Evolutionary conservation across 306 rosid genomes (phyloP), one percentile per base, ranked within the genome.

Genomic region (Lablab purpureus): DNA sequence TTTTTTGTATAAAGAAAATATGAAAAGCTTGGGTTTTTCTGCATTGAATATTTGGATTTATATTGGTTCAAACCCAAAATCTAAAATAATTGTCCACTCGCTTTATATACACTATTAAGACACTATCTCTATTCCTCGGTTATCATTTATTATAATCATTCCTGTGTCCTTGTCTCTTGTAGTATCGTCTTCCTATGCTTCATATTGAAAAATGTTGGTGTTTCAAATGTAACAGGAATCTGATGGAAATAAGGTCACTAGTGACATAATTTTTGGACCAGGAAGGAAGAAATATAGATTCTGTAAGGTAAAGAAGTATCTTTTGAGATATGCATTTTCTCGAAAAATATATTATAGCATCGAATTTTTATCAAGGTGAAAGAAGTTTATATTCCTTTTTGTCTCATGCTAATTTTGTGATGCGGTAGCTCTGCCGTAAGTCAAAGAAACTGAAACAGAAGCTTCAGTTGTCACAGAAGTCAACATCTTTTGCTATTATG

Each of bases 241-340:
- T 51, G 94, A 93, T 79, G 96, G 94, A 85, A 84, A 89, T 77
- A 93, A 93, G 87, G 94, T 89, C 22, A 79, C 88, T 41, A 86
- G 79, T n/a, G 88, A 89, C 72, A 66, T 87, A 79, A 88, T 93
- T 82, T 86, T 55, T 80, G 84, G 87, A 73, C 94, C 91, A 6
- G 94, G 97, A 84, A 75, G 68, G 55, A 91, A 85, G 85, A 88
- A 89, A 86, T 88, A 88, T 71, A 86, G 90, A 65, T 87, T 68
- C 77, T 91, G 94, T 76, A 93, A 93, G 97, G 97, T 91, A 82
- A 82, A 78, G 14, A 63, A 69, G 71, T 55, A 40, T 55, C 27
- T 78, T 45, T 73, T 62, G 3, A 37, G 46, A 64, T 37, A 66
- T 14, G 14, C 75, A 45, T 47, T 71, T 60, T 47, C 63, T 58